These are phyloP conservation scores for Sporothrix schenckii DNA, from an alignment of 2,329 filamentous ascomycete genomes.

Conservation along the genomic window DNA sequence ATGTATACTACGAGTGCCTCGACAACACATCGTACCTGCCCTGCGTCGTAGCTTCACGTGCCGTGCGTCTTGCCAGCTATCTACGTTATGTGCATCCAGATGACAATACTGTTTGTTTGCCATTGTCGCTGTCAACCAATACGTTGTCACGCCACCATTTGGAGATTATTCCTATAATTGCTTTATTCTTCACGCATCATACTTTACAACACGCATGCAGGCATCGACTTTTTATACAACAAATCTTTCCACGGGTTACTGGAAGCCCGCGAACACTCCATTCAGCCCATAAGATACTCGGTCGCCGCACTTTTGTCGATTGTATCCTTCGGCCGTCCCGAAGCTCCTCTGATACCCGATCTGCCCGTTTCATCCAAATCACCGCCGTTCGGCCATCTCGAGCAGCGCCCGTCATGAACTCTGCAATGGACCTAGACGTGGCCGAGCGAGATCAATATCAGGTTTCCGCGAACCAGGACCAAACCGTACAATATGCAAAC, in stretches of 20 bases:
- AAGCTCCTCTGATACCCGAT: not conserved
- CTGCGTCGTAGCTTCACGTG: no score
- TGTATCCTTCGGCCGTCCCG: not conserved
- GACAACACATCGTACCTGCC: no score
- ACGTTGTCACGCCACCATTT: not conserved
- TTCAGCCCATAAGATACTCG: not conserved
- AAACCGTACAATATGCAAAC: not conserved
- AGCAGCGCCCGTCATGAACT: not conserved
- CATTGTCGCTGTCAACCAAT: not conserved
- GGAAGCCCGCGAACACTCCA: not conserved
- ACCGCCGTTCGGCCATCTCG: not conserved
- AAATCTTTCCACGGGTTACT: not conserved
- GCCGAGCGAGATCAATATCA: not conserved
- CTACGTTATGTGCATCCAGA: no score
- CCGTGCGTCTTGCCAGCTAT: no score
- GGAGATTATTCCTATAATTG: not conserved
- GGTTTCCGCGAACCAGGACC: not conserved
- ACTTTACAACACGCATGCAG: not conserved
- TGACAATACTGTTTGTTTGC: not conserved
- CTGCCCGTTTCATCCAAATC: not conserved
- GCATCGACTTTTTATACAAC: not conserved
- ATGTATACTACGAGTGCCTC: no score
- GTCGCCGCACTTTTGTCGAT: not conserved
- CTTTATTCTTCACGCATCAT: not conserved
- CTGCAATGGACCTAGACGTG: not conserved